Percentiles rank a stretch among this genome's conserved stretches.
phyloP scores from a whole-genome alignment of 2,329 filamentous ascomycete species.

The Rhexocercosporidium sp. region DNA sequence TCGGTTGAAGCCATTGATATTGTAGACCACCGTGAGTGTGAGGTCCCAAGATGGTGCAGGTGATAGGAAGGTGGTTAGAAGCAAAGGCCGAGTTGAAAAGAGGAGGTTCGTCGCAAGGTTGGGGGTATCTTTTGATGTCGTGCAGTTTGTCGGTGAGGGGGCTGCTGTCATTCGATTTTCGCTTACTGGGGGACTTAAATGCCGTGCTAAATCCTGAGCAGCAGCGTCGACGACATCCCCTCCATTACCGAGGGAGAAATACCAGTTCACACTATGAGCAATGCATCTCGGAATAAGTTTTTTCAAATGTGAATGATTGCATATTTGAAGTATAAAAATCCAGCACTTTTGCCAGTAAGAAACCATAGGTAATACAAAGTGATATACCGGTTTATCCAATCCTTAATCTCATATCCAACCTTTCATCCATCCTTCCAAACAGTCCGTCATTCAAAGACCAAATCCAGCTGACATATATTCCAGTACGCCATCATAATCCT shows the following conservation, averaged over 20 bases:
- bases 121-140: neutral
- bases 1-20: constrained; percentile 3
- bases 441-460: constrained; percentile 1
- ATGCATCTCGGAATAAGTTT: neutral
- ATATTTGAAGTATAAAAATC: constrained; percentile 6
- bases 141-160: neutral
- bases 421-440: neutral
- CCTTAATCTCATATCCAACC: neutral
- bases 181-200: neutral
- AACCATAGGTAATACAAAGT: constrained; percentile 12
- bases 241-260: too few species aligned
- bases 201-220: neutral
- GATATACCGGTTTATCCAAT: constrained; percentile 8
- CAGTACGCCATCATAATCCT: constrained; percentile 22
- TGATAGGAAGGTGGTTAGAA: neutral
- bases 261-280: neutral
- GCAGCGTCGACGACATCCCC: neutral
- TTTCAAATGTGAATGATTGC: constrained; percentile 3
- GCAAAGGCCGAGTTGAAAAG: too few species aligned
- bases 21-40: neutral
- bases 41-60: too few species aligned
- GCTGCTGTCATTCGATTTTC: neutral
- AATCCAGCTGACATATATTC: constrained; percentile 16
- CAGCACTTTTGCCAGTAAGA: constrained; percentile 15
- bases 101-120: neutral